These are phyloP conservation scores for Corynespora cassiicola DNA, from an alignment of 2,329 filamentous ascomycete species.

Conservation along the genomic window DNA sequence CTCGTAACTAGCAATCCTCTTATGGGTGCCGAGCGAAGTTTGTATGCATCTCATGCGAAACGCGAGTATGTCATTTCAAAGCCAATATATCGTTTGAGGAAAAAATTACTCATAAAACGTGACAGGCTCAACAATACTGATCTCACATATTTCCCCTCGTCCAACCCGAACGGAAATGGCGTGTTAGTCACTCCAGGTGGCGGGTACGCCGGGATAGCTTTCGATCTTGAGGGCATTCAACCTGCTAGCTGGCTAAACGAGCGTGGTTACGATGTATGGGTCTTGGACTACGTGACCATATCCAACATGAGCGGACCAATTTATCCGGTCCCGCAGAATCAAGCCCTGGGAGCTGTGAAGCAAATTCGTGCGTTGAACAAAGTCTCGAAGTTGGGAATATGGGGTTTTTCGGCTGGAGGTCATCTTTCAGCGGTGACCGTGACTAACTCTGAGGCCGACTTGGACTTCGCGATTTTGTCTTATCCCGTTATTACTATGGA, in stretches of 20 bases:
- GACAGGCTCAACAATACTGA: constrained; percentile 7
- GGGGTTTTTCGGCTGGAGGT: constrained; percentile 11
- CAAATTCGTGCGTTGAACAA: constrained; percentile 7
- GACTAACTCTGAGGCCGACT: constrained; percentile 5
- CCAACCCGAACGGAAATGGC: constrained; percentile 6
- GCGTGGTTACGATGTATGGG: constrained; percentile 9
- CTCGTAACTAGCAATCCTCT: too few species aligned
- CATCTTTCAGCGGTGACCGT: constrained; percentile 9
- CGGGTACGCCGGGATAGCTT: constrained; percentile 3
- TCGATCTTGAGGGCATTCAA: constrained; percentile 9
- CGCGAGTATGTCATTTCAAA: too few species aligned
- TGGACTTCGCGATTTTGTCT: constrained; percentile 11
- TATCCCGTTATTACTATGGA: constrained; percentile 12
- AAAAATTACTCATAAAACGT: too few species aligned
- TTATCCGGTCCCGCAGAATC: constrained; percentile 10
- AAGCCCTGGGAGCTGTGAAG: constrained; percentile 9
- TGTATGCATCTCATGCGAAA: too few species aligned
- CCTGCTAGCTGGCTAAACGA: constrained; percentile 9
- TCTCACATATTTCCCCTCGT: constrained; percentile 7
- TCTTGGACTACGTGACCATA: constrained; percentile 7
- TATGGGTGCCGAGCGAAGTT: too few species aligned
- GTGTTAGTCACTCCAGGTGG: constrained; percentile 8
- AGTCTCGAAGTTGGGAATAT: constrained; percentile 10
- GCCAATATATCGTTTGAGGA: too few species aligned
- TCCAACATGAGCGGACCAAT: constrained; percentile 1